Evolutionary conservation across 1,139 yeast genomes (phyloP).

Genomic region (Fermentozyma sake): DNA sequence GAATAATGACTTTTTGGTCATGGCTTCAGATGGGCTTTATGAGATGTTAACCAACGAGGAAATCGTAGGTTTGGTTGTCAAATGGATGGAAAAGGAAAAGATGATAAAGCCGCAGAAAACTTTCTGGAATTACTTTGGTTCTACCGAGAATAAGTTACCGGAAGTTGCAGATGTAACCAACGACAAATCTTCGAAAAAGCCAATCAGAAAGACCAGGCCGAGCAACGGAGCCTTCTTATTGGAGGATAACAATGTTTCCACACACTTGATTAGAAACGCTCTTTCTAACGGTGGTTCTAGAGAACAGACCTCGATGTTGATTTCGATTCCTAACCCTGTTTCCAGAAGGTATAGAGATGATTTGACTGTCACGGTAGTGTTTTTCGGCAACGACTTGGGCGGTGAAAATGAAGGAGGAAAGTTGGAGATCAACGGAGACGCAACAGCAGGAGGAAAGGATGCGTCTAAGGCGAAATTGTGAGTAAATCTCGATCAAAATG

Average conservation of each 20-base stretch:
- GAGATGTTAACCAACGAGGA: slow-evolving; percentile 92
- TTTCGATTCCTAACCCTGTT: slow-evolving; percentile 90
- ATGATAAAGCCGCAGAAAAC: slow-evolving; percentile 54
- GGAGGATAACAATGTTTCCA: slow-evolving; percentile 85
- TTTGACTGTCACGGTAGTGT: slow-evolving; percentile 90
- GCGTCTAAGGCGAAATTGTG: slow-evolving; percentile 49
- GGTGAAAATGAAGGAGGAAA: slow-evolving; percentile 44
- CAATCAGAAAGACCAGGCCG: slow-evolving; percentile 38
- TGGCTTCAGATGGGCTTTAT: slow-evolving; percentile 93
- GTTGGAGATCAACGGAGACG: slow-evolving; percentile 49
- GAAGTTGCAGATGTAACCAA: slow-evolving; percentile 58
- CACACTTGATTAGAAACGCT: slow-evolving; percentile 91
- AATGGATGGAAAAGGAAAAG: slow-evolving; percentile 84
- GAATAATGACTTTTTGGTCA: slow-evolving; percentile 78
- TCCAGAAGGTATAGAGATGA: slow-evolving; percentile 94
- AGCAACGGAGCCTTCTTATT: slow-evolving; percentile 38
- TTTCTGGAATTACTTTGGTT: slow-evolving; percentile 45
- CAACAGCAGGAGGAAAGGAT: slow-evolving; percentile 54
- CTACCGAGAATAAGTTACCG: slow-evolving; percentile 53
- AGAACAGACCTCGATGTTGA: slow-evolving; percentile 83
- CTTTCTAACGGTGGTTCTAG: slow-evolving; percentile 82
- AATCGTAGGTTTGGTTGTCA: slow-evolving; percentile 85
- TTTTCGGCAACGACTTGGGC: slow-evolving; percentile 62
- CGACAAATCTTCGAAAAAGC: slow-evolving; percentile 45
- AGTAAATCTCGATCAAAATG: too few relatives aligned